phyloP scores from a whole-genome alignment of 495 filamentous ascomycete species.

The Ramalina intermedia region DNA sequence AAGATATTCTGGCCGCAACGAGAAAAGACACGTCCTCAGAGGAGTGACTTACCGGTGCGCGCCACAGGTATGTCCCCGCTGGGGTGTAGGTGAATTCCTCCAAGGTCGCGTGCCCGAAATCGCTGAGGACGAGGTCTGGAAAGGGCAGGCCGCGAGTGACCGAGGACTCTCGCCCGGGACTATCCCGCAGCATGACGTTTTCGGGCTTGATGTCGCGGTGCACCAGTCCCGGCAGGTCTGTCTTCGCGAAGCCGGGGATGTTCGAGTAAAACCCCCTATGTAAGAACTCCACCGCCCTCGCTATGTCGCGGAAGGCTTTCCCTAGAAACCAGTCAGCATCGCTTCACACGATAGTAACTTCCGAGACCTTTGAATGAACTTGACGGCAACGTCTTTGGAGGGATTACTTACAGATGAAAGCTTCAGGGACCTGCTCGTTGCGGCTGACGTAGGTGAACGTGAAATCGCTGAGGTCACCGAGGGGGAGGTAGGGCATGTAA shows the following conservation, averaged over 20 bases:
- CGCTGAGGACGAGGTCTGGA: constrained; percentile 46
- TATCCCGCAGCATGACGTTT: constrained; percentile 69
- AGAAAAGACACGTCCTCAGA: no score
- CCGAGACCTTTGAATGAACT: no score
- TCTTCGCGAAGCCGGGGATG: background rate
- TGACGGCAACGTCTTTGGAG: no score
- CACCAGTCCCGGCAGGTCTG: constrained; percentile 44
- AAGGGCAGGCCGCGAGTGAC: background rate
- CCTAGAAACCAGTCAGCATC: no score
- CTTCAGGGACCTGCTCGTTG: constrained; percentile 86
- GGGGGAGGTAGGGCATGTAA: constrained; percentile 95
- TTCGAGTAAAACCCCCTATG: constrained; percentile 42
- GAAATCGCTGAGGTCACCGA: constrained; percentile 72
- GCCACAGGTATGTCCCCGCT: constrained; percentile 82
- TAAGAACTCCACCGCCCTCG: constrained; percentile 85
- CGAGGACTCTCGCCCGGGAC: constrained; percentile 16
- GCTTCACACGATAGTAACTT: no score
- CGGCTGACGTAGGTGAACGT: constrained; percentile 46
- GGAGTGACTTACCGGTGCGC: constrained; percentile 27
- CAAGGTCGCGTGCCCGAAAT: constrained; percentile 80
- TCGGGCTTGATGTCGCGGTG: constrained; percentile 98
- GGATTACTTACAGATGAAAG: constrained; percentile 68
- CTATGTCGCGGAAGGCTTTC: constrained; percentile 68
- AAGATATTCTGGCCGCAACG: no score
- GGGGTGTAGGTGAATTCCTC: constrained; percentile 73